Evolutionary conservation across 2,329 filamentous ascomycete species (phyloP).

Genomic region (Fusarium vanettenii): DNA sequence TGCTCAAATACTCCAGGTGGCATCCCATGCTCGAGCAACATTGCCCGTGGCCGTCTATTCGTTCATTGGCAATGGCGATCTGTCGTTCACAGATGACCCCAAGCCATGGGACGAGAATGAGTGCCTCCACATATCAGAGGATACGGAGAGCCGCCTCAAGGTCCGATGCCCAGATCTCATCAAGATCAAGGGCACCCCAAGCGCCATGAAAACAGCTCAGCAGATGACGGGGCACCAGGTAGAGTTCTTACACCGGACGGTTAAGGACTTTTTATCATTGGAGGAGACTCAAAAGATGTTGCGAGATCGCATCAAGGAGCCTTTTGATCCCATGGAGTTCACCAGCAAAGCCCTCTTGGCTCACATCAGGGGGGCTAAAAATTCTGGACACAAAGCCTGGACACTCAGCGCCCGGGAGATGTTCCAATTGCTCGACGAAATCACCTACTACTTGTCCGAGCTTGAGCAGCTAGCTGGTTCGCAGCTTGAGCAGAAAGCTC

Average conservation of each 20-base stretch:
- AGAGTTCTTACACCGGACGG: background rate
- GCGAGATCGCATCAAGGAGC: background rate
- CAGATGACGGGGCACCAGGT: background rate
- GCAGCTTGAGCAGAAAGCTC: no score
- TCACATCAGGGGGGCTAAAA: background rate
- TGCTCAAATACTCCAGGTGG: background rate
- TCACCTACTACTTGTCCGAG: background rate
- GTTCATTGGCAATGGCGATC: background rate
- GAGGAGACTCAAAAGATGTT: background rate
- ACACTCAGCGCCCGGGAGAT: background rate
- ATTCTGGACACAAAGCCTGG: background rate
- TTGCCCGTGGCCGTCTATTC: background rate
- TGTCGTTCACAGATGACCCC: background rate
- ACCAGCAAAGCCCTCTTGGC: background rate
- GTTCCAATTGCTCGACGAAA: background rate
- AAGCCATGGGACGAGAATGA: background rate
- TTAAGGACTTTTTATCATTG: background rate
- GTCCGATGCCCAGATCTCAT: background rate
- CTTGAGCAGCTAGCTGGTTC: background rate
- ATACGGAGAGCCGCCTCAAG: background rate
- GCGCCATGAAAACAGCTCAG: background rate
- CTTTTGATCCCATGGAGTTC: background rate
- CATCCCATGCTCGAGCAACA: background rate
- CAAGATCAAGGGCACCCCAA: background rate
- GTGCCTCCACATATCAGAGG: background rate